Evolutionary conservation across 352 stramenopile species (phyloP).

Genomic region (Phytophthora tentaculata): DNA sequence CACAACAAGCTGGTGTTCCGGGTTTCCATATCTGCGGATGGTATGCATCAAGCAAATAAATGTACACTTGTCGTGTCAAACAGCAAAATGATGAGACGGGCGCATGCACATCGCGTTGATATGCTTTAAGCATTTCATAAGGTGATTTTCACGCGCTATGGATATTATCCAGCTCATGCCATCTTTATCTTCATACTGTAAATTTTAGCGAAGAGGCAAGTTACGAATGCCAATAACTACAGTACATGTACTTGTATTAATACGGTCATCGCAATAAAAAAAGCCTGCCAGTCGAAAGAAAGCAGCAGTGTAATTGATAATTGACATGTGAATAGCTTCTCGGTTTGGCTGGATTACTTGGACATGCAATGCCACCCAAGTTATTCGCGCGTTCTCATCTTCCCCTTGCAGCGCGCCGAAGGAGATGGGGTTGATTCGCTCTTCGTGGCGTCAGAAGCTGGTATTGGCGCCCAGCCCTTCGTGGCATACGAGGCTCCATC

Average conservation of each 20-base stretch:
- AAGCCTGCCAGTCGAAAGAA: too few species aligned
- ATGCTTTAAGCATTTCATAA: too few species aligned
- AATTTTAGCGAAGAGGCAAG: too few species aligned
- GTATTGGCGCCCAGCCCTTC: not conserved
- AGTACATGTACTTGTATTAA: too few species aligned
- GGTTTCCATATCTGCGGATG: constrained; percentile 18
- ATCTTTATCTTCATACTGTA: too few species aligned
- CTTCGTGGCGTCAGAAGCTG: constrained; percentile 12
- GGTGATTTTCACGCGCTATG: too few species aligned
- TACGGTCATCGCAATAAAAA: too few species aligned
- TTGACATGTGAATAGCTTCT: too few species aligned
- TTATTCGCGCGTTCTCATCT: constrained; percentile 1
- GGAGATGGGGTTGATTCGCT: constrained; percentile 7
- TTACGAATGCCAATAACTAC: too few species aligned
- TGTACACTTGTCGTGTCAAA: not conserved
- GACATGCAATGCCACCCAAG: not conserved
- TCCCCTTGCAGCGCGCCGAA: constrained; percentile 9
- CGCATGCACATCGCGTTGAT: constrained; percentile 9
- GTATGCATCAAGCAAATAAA: not conserved
- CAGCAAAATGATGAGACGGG: constrained; percentile 20
- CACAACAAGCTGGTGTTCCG: not conserved
- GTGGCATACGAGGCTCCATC: constrained; percentile 1
- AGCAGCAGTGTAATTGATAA: too few species aligned
- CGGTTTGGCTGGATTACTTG: too few species aligned
- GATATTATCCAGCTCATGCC: too few species aligned